These are phyloP conservation scores for Candida succiphila DNA, from an alignment of 805 yeast species.

Conservation along the genomic window DNA sequence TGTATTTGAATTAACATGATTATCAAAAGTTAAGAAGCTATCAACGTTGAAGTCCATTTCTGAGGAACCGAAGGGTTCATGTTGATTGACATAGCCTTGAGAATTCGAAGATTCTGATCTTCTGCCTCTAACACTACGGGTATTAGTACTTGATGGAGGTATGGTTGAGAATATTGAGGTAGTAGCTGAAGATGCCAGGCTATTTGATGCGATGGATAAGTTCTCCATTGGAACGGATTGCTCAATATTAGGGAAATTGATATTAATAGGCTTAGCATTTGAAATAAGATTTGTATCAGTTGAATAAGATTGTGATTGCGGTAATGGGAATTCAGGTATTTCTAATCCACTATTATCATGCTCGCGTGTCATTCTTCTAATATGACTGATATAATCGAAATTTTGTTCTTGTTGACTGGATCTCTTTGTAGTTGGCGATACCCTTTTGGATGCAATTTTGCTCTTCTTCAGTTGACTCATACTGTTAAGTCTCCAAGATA, in stretches of 20 bases:
- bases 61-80: neutral
- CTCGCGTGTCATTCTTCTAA: conserved; percentile 24
- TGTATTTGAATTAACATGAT: no score
- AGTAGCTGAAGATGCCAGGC: neutral
- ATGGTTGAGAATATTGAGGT: no score
- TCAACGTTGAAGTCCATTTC: conserved; percentile 20
- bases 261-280: no score
- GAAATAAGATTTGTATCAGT: no score
- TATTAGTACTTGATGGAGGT: no score
- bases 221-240: no score
- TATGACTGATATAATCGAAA: conserved; percentile 27
- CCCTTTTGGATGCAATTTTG: conserved; percentile 1
- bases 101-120: conserved; percentile 1
- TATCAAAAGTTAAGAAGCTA: conserved; percentile 21
- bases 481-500: conserved; percentile 26
- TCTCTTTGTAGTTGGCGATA: neutral
- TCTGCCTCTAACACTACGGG: no score
- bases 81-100: neutral
- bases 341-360: no score
- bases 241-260: no score
- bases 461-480: conserved; percentile 16
- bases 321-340: no score
- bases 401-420: conserved; percentile 9
- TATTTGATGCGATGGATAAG: no score
- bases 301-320: no score